These are phyloP conservation scores for Ceratocystis alfenasii DNA, from an alignment of 2,329 filamentous ascomycete species.

Conservation along the genomic window DNA sequence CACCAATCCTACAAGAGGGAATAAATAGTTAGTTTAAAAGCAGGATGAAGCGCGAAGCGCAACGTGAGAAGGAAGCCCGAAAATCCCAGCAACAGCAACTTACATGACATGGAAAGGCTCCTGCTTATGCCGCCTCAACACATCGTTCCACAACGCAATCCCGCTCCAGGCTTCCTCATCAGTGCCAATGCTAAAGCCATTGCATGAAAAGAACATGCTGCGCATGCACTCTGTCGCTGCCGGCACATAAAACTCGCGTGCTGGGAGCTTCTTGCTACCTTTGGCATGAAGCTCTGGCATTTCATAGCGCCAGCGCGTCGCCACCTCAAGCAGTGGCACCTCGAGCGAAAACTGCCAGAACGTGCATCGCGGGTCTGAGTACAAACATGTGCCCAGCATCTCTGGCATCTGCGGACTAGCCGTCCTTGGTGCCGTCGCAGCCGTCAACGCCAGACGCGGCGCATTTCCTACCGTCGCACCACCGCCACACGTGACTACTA, in stretches of 20 bases:
- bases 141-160: constrained; percentile 90
- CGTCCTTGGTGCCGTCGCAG: neutral
- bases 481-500: constrained; percentile 68
- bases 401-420: constrained; percentile 15
- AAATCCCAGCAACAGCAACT: constrained; percentile 26
- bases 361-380: constrained; percentile 57
- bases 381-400: constrained; percentile 46
- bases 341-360: constrained; percentile 88
- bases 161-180: constrained; percentile 80
- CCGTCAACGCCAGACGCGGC: constrained; percentile 13
- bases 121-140: constrained; percentile 66
- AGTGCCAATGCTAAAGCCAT: constrained; percentile 83
- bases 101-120: constrained; percentile 84
- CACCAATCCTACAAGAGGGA: constrained; percentile 46
- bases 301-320: constrained; percentile 68
- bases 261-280: constrained; percentile 42
- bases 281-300: constrained; percentile 55
- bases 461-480: constrained; percentile 22
- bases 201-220: constrained; percentile 97
- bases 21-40: neutral
- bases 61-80: neutral
- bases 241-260: constrained; percentile 74
- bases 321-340: constrained; percentile 57
- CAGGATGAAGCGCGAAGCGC: neutral
- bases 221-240: constrained; percentile 80